Conservation (phyloP, 2,329 filamentous ascomycete species). For the Exophiala mesophila region DNA sequence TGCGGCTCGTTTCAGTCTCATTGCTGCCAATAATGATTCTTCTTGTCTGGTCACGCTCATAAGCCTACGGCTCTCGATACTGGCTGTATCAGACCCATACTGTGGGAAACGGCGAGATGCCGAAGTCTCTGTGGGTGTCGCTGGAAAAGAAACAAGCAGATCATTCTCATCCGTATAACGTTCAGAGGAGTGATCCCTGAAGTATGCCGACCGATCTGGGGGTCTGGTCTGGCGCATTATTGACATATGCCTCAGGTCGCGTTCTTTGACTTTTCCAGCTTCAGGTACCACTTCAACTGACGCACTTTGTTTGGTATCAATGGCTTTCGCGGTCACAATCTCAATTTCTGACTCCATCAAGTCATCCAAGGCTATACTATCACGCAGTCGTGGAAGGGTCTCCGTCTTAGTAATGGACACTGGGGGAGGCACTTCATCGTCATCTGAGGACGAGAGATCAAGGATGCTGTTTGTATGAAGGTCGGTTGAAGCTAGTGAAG, state of each 20-base stretch:
- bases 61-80: conserved; percentile 37
- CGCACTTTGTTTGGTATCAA: conserved; percentile 1
- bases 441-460: conserved; percentile 46
- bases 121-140: conserved; percentile 16
- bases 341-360: conserved; percentile 36
- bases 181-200: conserved; percentile 18
- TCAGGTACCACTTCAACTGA: conserved; percentile 8
- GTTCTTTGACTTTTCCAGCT: conserved; percentile 7
- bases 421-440: conserved; percentile 30
- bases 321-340: conserved; percentile 34
- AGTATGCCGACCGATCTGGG: conserved; percentile 11
- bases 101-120: conserved; percentile 14
- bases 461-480: conserved; percentile 44
- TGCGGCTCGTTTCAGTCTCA: conserved; percentile 45
- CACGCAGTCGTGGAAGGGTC: conserved; percentile 22
- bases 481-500: conserved; percentile 30
- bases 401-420: conserved; percentile 1
- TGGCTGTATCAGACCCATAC: conserved; percentile 22
- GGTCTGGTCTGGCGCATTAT: conserved; percentile 19
- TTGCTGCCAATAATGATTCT: conserved; percentile 47
- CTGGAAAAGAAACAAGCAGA: conserved; percentile 22
- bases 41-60: conserved; percentile 53
- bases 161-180: conserved; percentile 11
- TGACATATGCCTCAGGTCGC: neutral
- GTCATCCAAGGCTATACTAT: conserved; percentile 37